These are phyloP conservation scores for Juglanconis juglandina DNA, from an alignment of 2,329 filamentous ascomycete species.

Conservation along the genomic window DNA sequence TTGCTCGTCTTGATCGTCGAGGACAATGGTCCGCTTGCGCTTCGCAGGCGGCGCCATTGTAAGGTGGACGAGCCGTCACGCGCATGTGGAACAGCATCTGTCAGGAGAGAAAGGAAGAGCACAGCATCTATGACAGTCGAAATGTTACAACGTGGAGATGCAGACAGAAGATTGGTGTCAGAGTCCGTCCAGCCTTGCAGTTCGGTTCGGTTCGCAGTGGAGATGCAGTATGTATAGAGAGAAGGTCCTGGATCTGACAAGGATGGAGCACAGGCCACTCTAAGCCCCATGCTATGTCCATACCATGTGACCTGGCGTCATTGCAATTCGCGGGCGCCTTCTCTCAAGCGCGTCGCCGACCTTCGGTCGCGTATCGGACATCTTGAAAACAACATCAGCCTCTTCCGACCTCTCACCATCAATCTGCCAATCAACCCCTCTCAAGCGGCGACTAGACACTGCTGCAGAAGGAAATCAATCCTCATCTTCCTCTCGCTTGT, in stretches of 20 bases:
- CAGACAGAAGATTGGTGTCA: background rate
- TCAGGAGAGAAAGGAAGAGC: background rate
- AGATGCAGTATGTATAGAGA: background rate
- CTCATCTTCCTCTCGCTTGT: background rate
- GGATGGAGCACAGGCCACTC: background rate
- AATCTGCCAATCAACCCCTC: background rate
- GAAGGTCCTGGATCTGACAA: background rate
- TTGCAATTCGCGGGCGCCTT: background rate
- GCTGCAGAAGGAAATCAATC: background rate
- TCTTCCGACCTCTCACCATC: background rate
- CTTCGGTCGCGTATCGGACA: background rate
- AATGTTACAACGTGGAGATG: background rate
- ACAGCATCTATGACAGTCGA: background rate
- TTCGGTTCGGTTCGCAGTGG: background rate
- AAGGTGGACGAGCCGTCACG: slow-evolving; percentile 29
- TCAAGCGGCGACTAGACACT: background rate
- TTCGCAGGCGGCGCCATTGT: slow-evolving; percentile 57
- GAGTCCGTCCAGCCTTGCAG: background rate
- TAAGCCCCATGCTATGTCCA: background rate
- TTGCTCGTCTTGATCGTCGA: slow-evolving; percentile 47
- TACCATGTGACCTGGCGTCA: slow-evolving; percentile 7
- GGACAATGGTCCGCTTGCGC: slow-evolving; percentile 54
- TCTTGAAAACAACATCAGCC: background rate
- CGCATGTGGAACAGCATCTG: slow-evolving; percentile 13
- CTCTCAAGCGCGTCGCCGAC: background rate